Evolutionary conservation across 164 flowering plant species (phyloP), one percentile per base, ranked within the genome.

Genomic region (Stephania japonica): DNA sequence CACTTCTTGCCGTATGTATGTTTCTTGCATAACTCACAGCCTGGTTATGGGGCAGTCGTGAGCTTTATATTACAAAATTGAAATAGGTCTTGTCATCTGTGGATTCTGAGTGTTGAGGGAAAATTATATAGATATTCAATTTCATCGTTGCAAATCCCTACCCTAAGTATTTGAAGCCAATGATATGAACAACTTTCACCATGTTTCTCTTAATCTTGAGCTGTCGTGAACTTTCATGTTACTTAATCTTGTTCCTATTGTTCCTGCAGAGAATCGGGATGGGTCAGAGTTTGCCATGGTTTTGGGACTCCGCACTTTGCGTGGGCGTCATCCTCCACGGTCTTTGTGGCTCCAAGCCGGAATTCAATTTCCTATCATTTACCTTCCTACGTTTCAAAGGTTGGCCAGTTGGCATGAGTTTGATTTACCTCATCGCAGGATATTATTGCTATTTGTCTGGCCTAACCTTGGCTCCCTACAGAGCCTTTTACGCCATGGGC

Each of bases 401-500:
- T 6, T 75, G 73, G 78, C 85, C 87, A 83, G 75, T 86, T 65
- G 86, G 88, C 53, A 73, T 84, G 72, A 82, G 91, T 71, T 78
- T 85, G 14, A 68, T 87, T 61, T 96, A 93, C 83, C 80, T 88
- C 61, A 68, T 93, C 65, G 89, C 90, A 76, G 97, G 97, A 63
- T 87, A 80, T 75, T 90, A 80, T 75, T 85, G 85, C 73, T 93
- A 82, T 81, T 62, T 93, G 62, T 84, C 85, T 38, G 91, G 89
- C 68, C 81, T 93, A 75, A 88, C 80, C 26, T 83, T 83, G 85
- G 88, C 91, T 66, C 98, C 98, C 13, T 93, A 90, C 77, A 84
- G 73, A 76, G 84, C 85, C 16, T 92, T 91, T 69, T 88, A 93
- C 68, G 88, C 93, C 50, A 87, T 96, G 97, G 93, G 97, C 71